phyloP scores from a whole-genome alignment of 1,284 basidiomycete species.

The Agaricales sp. region DNA sequence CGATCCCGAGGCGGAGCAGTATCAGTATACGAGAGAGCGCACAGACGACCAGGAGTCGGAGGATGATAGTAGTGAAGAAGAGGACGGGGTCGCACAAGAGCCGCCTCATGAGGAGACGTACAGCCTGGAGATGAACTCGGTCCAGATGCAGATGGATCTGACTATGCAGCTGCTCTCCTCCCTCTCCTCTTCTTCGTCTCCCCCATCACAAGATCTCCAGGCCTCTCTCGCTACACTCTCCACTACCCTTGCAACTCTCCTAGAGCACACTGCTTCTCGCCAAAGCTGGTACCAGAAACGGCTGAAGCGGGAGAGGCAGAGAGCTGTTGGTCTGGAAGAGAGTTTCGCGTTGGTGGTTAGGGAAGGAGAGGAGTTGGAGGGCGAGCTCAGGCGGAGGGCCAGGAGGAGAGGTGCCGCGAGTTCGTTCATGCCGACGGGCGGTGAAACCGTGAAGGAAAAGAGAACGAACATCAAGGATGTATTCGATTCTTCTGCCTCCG shows the following conservation, averaged over 20 bases:
- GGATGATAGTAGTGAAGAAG: slow-evolving; percentile 25
- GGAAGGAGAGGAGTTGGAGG: slow-evolving; percentile 82
- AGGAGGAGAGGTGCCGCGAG: slow-evolving; percentile 33
- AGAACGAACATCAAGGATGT: slow-evolving; percentile 9
- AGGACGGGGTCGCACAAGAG: slow-evolving; percentile 25
- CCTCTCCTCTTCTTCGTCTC: slow-evolving; percentile 24
- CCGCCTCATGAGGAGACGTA: slow-evolving; percentile 66
- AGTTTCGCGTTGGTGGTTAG: slow-evolving; percentile 79
- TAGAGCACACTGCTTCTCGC: slow-evolving; percentile 46
- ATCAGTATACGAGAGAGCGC: neutral
- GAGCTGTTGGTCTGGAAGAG: slow-evolving; percentile 86
- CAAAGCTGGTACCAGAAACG: slow-evolving; percentile 70
- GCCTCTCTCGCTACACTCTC: neutral
- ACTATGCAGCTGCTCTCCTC: slow-evolving; percentile 53
- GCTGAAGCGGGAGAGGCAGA: slow-evolving; percentile 60
- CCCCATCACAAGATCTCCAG: neutral
- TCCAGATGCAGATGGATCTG: slow-evolving; percentile 74
- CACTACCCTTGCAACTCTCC: neutral
- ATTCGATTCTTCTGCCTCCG: slow-evolving; percentile 3
- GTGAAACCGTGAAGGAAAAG: slow-evolving; percentile 9
- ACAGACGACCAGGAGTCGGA: neutral
- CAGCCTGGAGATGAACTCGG: slow-evolving; percentile 67
- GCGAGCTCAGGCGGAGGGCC: slow-evolving; percentile 59
- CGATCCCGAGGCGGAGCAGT: neutral
- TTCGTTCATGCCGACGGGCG: slow-evolving; percentile 9